phyloP scores from a whole-genome alignment of 2,329 filamentous ascomycete genomes.

The Epichloe hybrida region DNA sequence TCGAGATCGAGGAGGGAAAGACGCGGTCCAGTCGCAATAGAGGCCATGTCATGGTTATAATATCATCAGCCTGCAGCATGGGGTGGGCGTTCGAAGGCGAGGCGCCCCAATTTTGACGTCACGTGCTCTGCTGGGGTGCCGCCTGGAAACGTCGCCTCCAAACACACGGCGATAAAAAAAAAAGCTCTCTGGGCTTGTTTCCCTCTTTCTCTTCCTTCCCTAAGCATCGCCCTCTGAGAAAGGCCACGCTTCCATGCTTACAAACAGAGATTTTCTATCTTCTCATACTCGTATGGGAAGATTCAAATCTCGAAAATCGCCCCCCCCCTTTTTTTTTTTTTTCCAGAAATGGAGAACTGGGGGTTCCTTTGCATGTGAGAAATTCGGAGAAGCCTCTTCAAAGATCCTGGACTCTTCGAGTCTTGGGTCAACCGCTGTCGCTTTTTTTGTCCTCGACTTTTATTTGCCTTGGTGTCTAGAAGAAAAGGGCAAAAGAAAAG shows the following conservation, averaged over 20 bases:
- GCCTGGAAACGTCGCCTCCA: not conserved
- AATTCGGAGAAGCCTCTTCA: conserved; percentile 14
- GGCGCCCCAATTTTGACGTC: conserved; percentile 4
- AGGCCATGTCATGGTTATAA: not conserved
- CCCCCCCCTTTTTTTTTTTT: no score
- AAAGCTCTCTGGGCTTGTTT: not conserved
- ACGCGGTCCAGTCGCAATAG: not conserved
- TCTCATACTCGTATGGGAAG: not conserved
- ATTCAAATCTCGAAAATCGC: not conserved
- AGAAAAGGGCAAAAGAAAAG: not conserved
- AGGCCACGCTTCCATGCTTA: conserved; percentile 14
- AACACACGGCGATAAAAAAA: not conserved
- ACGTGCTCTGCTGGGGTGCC: not conserved
- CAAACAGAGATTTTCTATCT: conserved; percentile 8
- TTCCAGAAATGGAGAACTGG: not conserved
- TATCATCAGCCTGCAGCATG: not conserved
- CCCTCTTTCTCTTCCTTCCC: conserved; percentile 1
- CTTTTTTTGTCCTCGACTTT: not conserved
- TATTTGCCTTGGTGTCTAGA: not conserved
- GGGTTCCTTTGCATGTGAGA: conserved; percentile 10
- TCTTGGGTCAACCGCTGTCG: conserved; percentile 8
- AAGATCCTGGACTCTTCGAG: not conserved
- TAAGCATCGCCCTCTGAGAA: conserved; percentile 12
- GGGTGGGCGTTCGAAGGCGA: not conserved
- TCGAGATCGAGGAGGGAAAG: not conserved